Conservation (phyloP, 371 early-diverging fungal genomes). For the Mortierella sp. region DNA sequence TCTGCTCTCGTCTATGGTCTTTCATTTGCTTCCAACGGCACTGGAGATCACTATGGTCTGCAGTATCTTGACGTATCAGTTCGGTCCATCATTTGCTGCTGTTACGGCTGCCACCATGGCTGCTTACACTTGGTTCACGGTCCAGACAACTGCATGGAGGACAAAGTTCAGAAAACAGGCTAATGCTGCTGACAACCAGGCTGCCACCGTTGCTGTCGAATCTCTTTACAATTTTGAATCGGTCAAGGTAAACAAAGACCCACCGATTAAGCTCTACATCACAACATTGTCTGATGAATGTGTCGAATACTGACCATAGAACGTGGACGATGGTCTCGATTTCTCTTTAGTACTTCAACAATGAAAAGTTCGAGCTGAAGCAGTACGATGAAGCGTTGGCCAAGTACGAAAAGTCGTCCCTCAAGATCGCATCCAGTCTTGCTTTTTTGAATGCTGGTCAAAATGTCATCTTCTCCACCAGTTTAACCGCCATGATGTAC, state of each 20-base stretch:
- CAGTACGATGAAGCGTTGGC: conserved; percentile 86
- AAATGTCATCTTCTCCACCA: conserved; percentile 88
- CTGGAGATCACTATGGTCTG: conserved; percentile 96
- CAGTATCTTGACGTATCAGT: conserved; percentile 89
- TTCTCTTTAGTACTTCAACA: conserved; percentile 88
- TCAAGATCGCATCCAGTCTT: conserved; percentile 88
- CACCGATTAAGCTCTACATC: background rate
- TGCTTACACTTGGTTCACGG: conserved; percentile 90
- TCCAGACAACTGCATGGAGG: conserved; percentile 86
- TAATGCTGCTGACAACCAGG: conserved; percentile 94
- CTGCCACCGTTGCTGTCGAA: conserved; percentile 91
- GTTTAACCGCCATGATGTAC: conserved; percentile 93
- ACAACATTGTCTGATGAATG: background rate
- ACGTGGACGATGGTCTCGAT: no score
- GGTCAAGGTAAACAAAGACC: conserved; percentile 74
- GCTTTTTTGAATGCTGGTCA: conserved; percentile 95
- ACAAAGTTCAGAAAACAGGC: conserved; percentile 89
- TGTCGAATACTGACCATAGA: background rate
- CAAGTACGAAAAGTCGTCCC: conserved; percentile 91
- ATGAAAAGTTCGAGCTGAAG: conserved; percentile 86
- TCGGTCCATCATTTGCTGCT: conserved; percentile 84
- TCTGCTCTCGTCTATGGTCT: conserved; percentile 90
- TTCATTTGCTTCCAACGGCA: conserved; percentile 92
- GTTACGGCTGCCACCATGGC: conserved; percentile 89
- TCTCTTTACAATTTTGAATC: conserved; percentile 95